These are phyloP conservation scores for Paecilomyces dactylethromorphus DNA, from an alignment of 2,329 filamentous ascomycete species.

Conservation along the genomic window DNA sequence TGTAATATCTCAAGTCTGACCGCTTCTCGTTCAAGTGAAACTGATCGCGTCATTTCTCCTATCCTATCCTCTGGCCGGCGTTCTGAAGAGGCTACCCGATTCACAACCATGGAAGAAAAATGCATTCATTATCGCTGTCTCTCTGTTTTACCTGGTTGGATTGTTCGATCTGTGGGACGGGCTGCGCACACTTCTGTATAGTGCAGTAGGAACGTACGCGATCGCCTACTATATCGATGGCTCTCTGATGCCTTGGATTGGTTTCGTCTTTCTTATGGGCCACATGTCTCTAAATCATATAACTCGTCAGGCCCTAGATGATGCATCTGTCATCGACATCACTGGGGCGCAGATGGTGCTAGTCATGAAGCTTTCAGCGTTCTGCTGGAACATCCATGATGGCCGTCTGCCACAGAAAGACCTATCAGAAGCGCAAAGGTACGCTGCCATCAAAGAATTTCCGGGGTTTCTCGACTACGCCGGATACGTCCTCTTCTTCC, in stretches of 20 bases:
- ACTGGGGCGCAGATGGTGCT: slow-evolving; percentile 96
- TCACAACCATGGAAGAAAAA: slow-evolving; percentile 79
- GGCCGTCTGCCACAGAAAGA: slow-evolving; percentile 71
- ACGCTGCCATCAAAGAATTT: slow-evolving; percentile 67
- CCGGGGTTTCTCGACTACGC: slow-evolving; percentile 74
- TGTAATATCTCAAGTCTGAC: neutral
- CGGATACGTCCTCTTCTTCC: slow-evolving; percentile 94
- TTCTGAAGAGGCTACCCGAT: slow-evolving; percentile 88
- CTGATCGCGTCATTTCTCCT: slow-evolving; percentile 84
- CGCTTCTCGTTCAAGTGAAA: slow-evolving; percentile 61
- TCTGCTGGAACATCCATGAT: slow-evolving; percentile 97
- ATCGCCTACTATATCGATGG: slow-evolving; percentile 80
- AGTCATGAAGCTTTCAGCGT: slow-evolving; percentile 94
- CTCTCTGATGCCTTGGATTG: slow-evolving; percentile 96
- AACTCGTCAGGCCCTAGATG: slow-evolving; percentile 63
- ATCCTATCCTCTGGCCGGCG: slow-evolving; percentile 82
- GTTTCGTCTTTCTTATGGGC: slow-evolving; percentile 88
- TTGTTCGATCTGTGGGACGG: slow-evolving; percentile 91
- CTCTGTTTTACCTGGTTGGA: slow-evolving; percentile 85
- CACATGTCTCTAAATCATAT: slow-evolving; percentile 93
- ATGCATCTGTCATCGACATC: slow-evolving; percentile 69
- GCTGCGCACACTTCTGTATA: slow-evolving; percentile 69
- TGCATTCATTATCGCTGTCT: slow-evolving; percentile 71
- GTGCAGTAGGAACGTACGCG: slow-evolving; percentile 70
- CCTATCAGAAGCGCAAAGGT: slow-evolving; percentile 81